Conservation (phyloP, 2,329 filamentous ascomycete species). For the Aspergillus ochraceoroseus region DNA sequence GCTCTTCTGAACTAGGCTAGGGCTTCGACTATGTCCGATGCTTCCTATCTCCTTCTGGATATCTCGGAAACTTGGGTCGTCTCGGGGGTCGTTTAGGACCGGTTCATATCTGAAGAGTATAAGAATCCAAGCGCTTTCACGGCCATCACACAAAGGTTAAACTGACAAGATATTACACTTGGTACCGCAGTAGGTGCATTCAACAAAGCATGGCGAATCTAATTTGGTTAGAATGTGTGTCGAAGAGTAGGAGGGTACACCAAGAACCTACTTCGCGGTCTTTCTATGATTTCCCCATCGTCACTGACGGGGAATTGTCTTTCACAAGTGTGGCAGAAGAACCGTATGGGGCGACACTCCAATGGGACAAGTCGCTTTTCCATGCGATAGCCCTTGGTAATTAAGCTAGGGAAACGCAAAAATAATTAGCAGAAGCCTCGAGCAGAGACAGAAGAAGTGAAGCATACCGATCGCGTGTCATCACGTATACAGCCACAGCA, state of each 20-base stretch:
- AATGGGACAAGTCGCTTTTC: slow-evolving; percentile 28
- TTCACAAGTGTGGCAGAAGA: slow-evolving; percentile 28
- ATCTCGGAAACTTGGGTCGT: slow-evolving; percentile 19
- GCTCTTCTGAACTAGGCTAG: slow-evolving; percentile 20
- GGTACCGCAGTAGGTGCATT: slow-evolving; percentile 23
- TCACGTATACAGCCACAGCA: slow-evolving; percentile 30
- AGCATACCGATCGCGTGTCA: slow-evolving; percentile 31
- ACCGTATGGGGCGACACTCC: slow-evolving; percentile 25
- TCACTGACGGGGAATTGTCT: slow-evolving; percentile 23
- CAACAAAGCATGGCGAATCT: slow-evolving; percentile 17
- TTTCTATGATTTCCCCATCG: slow-evolving; percentile 17
- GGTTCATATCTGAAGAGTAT: slow-evolving; percentile 20
- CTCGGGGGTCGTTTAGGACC: slow-evolving; percentile 22
- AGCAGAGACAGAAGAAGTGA: background rate
- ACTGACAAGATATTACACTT: slow-evolving; percentile 25
- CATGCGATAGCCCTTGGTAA: slow-evolving; percentile 32
- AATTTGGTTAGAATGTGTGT: slow-evolving; percentile 6
- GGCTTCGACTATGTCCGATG: slow-evolving; percentile 18
- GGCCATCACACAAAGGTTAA: too few relatives aligned
- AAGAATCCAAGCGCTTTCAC: too few relatives aligned
- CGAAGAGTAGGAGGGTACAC: background rate
- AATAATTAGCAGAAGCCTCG: background rate
- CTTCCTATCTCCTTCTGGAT: slow-evolving; percentile 17
- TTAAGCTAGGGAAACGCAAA: slow-evolving; percentile 19
- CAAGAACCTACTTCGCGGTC: slow-evolving; percentile 16